Percentiles rank a stretch among this genome's conserved stretches.
Conservation (phyloP, 306 rosid genomes). For the Vigna trinervia region DNA sequence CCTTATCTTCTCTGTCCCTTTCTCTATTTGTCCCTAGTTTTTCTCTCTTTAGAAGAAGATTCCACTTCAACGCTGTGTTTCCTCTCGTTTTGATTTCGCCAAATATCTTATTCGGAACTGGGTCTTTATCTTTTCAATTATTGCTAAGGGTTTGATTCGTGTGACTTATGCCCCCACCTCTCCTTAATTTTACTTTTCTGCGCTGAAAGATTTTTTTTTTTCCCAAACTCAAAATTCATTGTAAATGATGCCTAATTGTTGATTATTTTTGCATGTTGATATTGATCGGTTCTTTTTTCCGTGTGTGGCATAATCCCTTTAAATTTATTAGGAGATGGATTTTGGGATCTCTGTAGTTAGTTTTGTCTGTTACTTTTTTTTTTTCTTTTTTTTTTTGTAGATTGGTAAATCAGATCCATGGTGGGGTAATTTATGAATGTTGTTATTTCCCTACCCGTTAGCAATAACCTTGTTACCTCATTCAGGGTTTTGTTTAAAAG, state of each 20-base stretch:
- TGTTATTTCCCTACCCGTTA: slow-evolving; percentile 34
- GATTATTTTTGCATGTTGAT: neutral
- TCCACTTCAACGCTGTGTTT: slow-evolving; percentile 38
- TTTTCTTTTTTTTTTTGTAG: slow-evolving; percentile 1
- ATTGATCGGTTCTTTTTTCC: slow-evolving; percentile 32
- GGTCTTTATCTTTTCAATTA: slow-evolving; percentile 30
- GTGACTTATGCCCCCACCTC: neutral
- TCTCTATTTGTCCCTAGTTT: slow-evolving; percentile 4
- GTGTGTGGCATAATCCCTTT: slow-evolving; percentile 12
- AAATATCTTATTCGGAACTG: slow-evolving; percentile 11
- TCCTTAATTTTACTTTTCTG: slow-evolving; percentile 21
- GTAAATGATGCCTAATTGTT: slow-evolving; percentile 12
- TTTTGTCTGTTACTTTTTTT: slow-evolving; percentile 6
- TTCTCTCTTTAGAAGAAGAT: slow-evolving; percentile 47
- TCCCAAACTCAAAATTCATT: slow-evolving; percentile 10
- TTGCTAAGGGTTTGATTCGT: slow-evolving; percentile 32
- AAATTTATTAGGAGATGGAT: slow-evolving; percentile 43
- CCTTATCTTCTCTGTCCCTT: slow-evolving; percentile 26
- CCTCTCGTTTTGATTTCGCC: slow-evolving; percentile 34
- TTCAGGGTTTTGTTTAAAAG: slow-evolving; percentile 36
- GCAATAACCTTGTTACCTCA: slow-evolving; percentile 37
- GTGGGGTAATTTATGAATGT: slow-evolving; percentile 41
- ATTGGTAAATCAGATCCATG: slow-evolving; percentile 60
- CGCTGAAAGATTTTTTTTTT: neutral
- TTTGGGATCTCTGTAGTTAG: slow-evolving; percentile 42